Evolutionary conservation across 2,329 filamentous ascomycete genomes (phyloP), one percentile per base, ranked within the genome.

Genomic region (Phaeomoniella chlamydospora): DNA sequence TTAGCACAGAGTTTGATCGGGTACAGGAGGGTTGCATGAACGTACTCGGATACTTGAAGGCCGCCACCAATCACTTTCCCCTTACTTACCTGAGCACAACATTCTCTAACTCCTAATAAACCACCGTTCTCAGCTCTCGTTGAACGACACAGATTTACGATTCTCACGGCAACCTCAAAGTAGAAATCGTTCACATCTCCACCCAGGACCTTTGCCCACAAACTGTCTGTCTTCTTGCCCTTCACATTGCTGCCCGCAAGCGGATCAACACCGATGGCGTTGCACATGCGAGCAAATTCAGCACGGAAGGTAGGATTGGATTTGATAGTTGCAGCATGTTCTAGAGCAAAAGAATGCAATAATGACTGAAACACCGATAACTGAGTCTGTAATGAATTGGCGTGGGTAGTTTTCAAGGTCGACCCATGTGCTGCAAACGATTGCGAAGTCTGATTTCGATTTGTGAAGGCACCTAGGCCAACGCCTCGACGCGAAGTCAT

Each of bases 211-310:
- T 94, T 87, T 5, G 85, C 81, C 88, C 90, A 96, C 40, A 94
- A 77, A 39, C 80, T 90, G 13, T 74, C 73, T 1, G 61, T 66
- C 4, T 64, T 66, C 41, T 64, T 64, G 36, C 65, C 64, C 46
- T 64, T 56, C 41, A 62, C 59, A 49, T 68, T 74, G 47, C 64
- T 70, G 39, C 71, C 76, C n/a, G 86, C 85, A 13, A 98, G 68
- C 2, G 90, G 92, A 56, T 98, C 90, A 10, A 98, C 86, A 34
- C 90, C 90, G 46, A 98, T 94, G 43, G 87, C 86, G 50, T 86
- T 77, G 62, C 90, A 98, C 90, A 98, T 98, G 56, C 88, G 85
- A 3, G 90, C 88, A 54, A 98, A 98, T 59, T 98, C 88, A 19
- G 88, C 86, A 41, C 90, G 84, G 59, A 98, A 98, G 5, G 76